Percentiles rank a stretch among this genome's conserved stretches.
These are phyloP conservation scores for Pyricularia grisea DNA, from an alignment of 2,329 filamentous ascomycete species.

Conservation along the genomic window DNA sequence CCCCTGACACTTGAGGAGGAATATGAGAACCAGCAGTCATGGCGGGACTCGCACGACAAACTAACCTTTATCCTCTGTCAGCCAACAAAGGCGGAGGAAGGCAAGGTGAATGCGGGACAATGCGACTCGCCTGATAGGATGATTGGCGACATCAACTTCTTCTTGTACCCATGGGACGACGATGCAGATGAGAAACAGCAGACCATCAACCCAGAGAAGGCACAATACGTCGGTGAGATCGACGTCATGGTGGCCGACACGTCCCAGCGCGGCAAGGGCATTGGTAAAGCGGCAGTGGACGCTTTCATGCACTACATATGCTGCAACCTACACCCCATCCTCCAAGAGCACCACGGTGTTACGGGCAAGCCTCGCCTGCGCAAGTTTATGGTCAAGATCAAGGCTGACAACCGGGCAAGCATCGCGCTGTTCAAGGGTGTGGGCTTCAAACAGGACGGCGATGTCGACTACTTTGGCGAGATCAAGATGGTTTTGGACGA, in stretches of 20 bases:
- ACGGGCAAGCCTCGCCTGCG: constrained; percentile 10
- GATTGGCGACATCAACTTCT: constrained; percentile 74
- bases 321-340: constrained; percentile 39
- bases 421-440: constrained; percentile 40
- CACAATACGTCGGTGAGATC: constrained; percentile 54
- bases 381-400: constrained; percentile 33
- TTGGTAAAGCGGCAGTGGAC: constrained; percentile 55
- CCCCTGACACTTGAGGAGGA: constrained; percentile 69
- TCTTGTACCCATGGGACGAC: constrained; percentile 54
- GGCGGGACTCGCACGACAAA: constrained; percentile 76
- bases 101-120: constrained; percentile 21
- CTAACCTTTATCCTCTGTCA: constrained; percentile 82
- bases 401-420: constrained; percentile 43
- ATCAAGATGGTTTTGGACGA: constrained; percentile 36
- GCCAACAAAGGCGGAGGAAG: constrained; percentile 20
- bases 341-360: constrained; percentile 39
- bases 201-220: constrained; percentile 11
- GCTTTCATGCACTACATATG: constrained; percentile 62
- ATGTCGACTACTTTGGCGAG: constrained; percentile 51
- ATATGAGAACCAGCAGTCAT: constrained; percentile 82
- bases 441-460: constrained; percentile 41
- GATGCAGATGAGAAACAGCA: constrained; percentile 28
- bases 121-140: constrained; percentile 49
- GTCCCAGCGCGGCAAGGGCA: constrained; percentile 48
- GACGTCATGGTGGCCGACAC: constrained; percentile 76